Conservation (phyloP, 225 moss, liverwort and hornwort species). For the Takakia lepidozioides region DNA sequence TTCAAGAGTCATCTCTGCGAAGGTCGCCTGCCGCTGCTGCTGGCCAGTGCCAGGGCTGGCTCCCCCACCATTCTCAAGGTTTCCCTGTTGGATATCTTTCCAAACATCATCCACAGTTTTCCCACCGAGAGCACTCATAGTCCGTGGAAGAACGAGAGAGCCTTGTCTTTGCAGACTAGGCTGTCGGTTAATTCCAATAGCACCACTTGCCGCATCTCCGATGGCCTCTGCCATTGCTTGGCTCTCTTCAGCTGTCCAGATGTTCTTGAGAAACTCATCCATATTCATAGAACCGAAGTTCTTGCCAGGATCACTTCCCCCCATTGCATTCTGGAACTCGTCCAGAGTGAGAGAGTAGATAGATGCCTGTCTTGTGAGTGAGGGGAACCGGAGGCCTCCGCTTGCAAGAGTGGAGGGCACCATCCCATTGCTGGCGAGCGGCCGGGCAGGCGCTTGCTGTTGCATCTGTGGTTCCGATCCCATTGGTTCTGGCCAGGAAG, state of each 20-base stretch:
- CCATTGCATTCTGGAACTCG: slow-evolving; percentile 67
- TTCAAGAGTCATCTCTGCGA: slow-evolving; percentile 87
- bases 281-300: slow-evolving; percentile 87
- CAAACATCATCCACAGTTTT: slow-evolving; percentile 99
- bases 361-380: slow-evolving; percentile 68
- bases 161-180: slow-evolving; percentile 60
- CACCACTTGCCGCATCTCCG: slow-evolving; percentile 27
- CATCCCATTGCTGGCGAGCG: background rate
- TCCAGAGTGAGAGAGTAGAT: slow-evolving; percentile 91
- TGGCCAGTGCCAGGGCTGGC: slow-evolving; percentile 17
- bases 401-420: slow-evolving; percentile 32
- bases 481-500: slow-evolving; percentile 38
- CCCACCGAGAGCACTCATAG: slow-evolving; percentile 56
- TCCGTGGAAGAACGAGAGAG: slow-evolving; percentile 60
- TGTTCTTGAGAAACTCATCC: slow-evolving; percentile 81
- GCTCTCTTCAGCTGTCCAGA: slow-evolving; percentile 85
- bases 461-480: slow-evolving; percentile 60
- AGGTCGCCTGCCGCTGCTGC: slow-evolving; percentile 46
- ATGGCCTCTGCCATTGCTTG: too few species aligned
- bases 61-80: slow-evolving; percentile 24
- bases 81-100: slow-evolving; percentile 69
- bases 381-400: slow-evolving; percentile 48
- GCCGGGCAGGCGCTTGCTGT: slow-evolving; percentile 38
- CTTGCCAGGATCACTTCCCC: slow-evolving; percentile 70
- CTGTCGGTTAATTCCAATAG: slow-evolving; percentile 53